Base-by-base conservation (phyloP, 179 eudicot species). In the Dionaea muscipula region DNA sequence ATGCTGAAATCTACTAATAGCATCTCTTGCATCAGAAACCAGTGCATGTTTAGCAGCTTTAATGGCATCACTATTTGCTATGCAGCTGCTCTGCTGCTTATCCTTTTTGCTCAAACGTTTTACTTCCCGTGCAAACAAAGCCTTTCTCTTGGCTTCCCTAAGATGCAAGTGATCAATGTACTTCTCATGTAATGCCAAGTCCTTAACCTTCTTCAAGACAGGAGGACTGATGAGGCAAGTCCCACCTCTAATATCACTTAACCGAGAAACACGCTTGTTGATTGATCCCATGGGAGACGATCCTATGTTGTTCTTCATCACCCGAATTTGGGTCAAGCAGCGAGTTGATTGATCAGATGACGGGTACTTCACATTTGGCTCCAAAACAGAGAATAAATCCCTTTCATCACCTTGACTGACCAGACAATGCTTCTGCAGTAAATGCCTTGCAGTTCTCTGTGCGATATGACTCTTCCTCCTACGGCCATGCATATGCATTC, bases 141-240 rank as follows among this genome's bases (percentile, higher is more conserved):
- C 75, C 63, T 72, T 83, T 68, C 97, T 86, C 80, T 75, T 81
- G 45, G 83, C 83, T 51, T 90, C 87, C 67, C 97, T 78, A 23
- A 51, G 51, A 61, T 86, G 94, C 47, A 90, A 64, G 65, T 73
- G 79, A 60, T 83, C 97, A 19, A 90, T 84, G 69, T 80, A 90
- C 68, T 84, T 90, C 71, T 90, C 94, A 58, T 86, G 97, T 60
- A 81, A 62, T 24, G 73, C 85, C 75, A 75, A 73, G 74, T 90
- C 83, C 61, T 82, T 90, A 53, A 86, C 71, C 61, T 66, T 81
- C 75, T 90, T 90, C 67, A 90, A 61, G 66, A 86, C 94, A 0
- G 80, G 90, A 36, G 97, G 97, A 61, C 97, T 90, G 39, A 67
- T 59, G 28, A 83, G 60, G 53, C 68, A 64, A 49, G 81, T 67